Conservation (phyloP, 2,329 filamentous ascomycete species). For the Herpotrichia juniperi region DNA sequence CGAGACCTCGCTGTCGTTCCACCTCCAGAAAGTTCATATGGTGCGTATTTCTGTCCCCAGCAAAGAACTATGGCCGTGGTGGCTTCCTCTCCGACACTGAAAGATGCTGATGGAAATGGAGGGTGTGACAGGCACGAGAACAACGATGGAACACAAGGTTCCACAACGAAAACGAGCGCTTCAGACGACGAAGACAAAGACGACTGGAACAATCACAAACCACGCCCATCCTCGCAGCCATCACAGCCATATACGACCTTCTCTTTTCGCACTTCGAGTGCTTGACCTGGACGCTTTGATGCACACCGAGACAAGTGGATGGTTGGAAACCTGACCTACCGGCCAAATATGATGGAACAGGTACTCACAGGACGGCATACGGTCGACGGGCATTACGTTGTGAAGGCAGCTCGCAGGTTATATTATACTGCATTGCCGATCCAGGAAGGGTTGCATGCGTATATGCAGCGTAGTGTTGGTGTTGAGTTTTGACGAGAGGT, state of each 20-base stretch:
- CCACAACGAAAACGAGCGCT: conserved; percentile 18
- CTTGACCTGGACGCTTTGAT: not conserved
- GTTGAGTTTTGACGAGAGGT: not conserved
- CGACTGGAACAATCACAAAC: not conserved
- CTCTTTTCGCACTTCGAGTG: not conserved
- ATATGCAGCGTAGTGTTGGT: conserved; percentile 25
- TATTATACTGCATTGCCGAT: conserved; percentile 16
- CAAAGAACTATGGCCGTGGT: conserved; percentile 12
- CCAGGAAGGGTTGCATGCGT: conserved; percentile 18
- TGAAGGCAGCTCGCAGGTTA: conserved; percentile 17
- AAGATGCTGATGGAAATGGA: conserved; percentile 13
- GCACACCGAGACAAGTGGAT: not conserved
- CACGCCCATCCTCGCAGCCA: not conserved
- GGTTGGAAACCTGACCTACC: not conserved
- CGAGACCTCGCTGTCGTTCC: conserved; percentile 23
- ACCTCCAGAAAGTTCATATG: conserved; percentile 27
- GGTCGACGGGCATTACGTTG: not conserved
- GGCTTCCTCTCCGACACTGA: conserved; percentile 5
- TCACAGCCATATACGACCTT: not conserved
- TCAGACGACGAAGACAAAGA: conserved; percentile 4
- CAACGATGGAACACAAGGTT: conserved; percentile 22
- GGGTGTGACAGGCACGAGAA: conserved; percentile 24
- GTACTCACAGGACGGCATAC: conserved; percentile 2
- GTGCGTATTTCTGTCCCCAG: conserved; percentile 17
- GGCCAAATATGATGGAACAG: conserved; percentile 2